Evolutionary conservation across 129 eudicot genomes (phyloP), one percentile per base, ranked within the genome.

Genomic region (Deinandra increscens): DNA sequence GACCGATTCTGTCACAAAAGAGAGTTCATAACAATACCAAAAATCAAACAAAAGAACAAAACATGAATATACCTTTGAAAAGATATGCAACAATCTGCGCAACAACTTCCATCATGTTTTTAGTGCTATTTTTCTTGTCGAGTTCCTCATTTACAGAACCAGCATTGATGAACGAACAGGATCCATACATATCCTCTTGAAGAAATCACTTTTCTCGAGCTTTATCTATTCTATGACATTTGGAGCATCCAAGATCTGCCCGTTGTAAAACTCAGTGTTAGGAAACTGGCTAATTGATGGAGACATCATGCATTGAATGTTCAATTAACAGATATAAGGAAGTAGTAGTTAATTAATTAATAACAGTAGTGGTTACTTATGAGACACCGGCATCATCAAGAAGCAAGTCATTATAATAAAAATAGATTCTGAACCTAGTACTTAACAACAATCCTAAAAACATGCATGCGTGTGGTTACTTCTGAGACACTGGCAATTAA

Each of bases 301-400:
- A 73, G 88, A 91, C 97, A 88, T 91, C 76, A 96, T 74, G 74
- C 88, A 88, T 59, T 91, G 97, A 48, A 88, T 26, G 29, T 84
- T 73, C n/a, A n/a, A n/a, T n/a, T n/a, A n/a, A n/a, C n/a, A n/a
- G n/a, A n/a, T n/a, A n/a, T n/a, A n/a, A n/a, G n/a, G n/a, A n/a
- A n/a, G n/a, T n/a, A n/a, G n/a, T n/a, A n/a, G n/a, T n/a, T n/a
- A n/a, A n/a, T n/a, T n/a, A n/a, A n/a, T n/a, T n/a, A n/a, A n/a
- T n/a, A n/a, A n/a, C n/a, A n/a, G n/a, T n/a, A n/a, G n/a, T n/a
- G n/a, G n/a, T n/a, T n/a, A n/a, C n/a, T n/a, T n/a, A n/a, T n/a
- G n/a, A n/a, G n/a, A n/a, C n/a, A n/a, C n/a, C n/a, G n/a, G n/a
- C n/a, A n/a, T n/a, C n/a, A n/a, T n/a, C n/a, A n/a, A n/a, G n/a